Conservation (phyloP, 78 protist species). For the Cavenderia fasciculata region DNA sequence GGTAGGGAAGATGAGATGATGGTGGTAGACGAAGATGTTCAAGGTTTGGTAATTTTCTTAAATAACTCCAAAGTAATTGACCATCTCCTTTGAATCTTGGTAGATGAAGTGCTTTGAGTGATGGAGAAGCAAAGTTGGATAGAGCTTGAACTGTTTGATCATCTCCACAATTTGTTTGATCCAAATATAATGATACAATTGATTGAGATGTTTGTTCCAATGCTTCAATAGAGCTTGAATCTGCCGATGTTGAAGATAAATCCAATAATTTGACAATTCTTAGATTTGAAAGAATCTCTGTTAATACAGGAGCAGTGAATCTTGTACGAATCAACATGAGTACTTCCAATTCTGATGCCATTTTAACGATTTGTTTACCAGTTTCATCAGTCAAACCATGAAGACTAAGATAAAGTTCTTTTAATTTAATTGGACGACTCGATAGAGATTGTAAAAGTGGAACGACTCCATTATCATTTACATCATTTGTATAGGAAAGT, state of each 20-base stretch:
- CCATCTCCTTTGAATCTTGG: not conserved
- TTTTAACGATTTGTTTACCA: not conserved
- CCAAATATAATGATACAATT: not conserved
- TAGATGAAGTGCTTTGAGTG: not conserved
- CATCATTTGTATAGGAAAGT: not conserved
- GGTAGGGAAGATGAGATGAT: not conserved
- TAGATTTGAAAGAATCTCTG: not conserved
- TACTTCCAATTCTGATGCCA: not conserved
- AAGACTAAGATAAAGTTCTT: not conserved
- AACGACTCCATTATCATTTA: constrained; percentile 16
- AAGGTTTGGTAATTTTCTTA: not conserved
- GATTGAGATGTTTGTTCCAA: not conserved
- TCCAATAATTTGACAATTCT: not conserved
- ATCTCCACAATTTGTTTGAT: not conserved
- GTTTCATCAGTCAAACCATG: constrained; percentile 17
- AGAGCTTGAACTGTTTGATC: constrained; percentile 17
- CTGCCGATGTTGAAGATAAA: not conserved
- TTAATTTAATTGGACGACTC: not conserved
- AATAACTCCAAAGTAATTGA: constrained; percentile 28
- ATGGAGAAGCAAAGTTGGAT: not conserved
- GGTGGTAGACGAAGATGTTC: constrained; percentile 10
- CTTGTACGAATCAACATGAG: not conserved
- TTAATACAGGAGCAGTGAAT: not conserved
- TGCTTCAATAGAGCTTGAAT: not conserved
- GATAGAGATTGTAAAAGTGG: not conserved